Percentiles rank a stretch among this genome's conserved stretches.
Evolutionary conservation across 164 flowering plant genomes (phyloP).

Genomic region (Vitis vinifera): DNA sequence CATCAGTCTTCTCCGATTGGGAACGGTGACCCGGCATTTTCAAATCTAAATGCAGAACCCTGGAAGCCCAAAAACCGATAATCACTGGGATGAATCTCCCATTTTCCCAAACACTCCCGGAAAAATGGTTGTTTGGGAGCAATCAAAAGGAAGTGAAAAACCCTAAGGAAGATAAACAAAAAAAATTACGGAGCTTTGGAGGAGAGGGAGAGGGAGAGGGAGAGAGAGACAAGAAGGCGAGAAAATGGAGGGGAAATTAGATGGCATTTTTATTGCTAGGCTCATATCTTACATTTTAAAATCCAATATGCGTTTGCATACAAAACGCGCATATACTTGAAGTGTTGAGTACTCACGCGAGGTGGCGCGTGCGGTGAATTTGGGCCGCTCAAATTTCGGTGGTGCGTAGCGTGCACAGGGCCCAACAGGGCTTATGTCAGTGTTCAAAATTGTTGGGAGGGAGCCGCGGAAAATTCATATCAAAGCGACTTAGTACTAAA

Average conservation of each 20-base stretch:
- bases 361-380: background rate
- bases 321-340: background rate
- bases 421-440: background rate
- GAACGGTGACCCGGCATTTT: constrained; percentile 59
- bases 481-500: no score
- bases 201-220: background rate
- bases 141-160: background rate
- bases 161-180: constrained; percentile 11
- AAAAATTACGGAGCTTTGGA: constrained; percentile 6
- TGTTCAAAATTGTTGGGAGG: background rate
- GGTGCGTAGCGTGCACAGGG: constrained; percentile 8
- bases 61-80: constrained; percentile 7
- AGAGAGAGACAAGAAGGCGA: constrained; percentile 7
- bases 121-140: background rate
- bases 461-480: background rate
- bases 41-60: constrained; percentile 10
- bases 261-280: constrained; percentile 12
- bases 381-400: no score
- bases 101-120: background rate
- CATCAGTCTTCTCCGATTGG: constrained; percentile 53
- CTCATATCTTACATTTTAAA: constrained; percentile 4
- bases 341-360: background rate
- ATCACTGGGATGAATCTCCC: background rate
- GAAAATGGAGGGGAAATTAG: constrained; percentile 39
- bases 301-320: background rate